Base-by-base conservation (phyloP, 129 eudicot species). In the Pulicaria dysenterica region DNA sequence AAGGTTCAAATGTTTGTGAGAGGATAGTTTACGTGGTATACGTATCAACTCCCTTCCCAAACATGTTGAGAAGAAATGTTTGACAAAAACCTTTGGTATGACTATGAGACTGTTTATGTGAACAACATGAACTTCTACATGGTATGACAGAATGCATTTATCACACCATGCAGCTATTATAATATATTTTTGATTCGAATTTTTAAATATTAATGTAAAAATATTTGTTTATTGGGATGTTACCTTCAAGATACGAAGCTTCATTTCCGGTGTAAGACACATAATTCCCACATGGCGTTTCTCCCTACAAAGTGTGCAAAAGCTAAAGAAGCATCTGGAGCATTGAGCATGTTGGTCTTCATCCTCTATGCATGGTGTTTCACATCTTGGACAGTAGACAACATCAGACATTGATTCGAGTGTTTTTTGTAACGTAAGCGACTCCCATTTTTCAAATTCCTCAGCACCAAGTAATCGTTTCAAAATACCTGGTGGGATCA, bases 311-410 rank as follows among this genome's bases (percentile, higher is more conserved):
- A 90, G 89, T 4, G 97, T 81, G 48, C 99, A 94, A 71, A 94
- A 94, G 76, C 86, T 86, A 75, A 76, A 90, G 74, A 77, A 90
- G 76, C 99, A 94, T 82, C 88, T 94, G 15, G 89, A 69, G 75
- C 99, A 94, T 80, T 87, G 97, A 14, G 99, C 99, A 75, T 90
- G 93, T n/a, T 94, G 72, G 48, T 84, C 96, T 81, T 88, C 94
- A 53, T 90, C 99, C n/a, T 84, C 97, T 45, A 94, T 77, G 76
- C 99, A 94, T 7, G 88, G 77, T 44, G 89, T 94, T 88, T 90
- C 95, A 64, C 99, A 94, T 83, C 99, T 84, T 48, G 99, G 99
- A 81, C 99, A 94, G 79, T 94, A 88, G 45, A 82, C 84, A 37
- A 94, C 84, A 76, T 90, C 99, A 10, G 91, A 73, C 99, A 90